These are phyloP conservation scores for Cladosporium velox DNA, from an alignment of 2,329 filamentous ascomycete species.

Conservation along the genomic window DNA sequence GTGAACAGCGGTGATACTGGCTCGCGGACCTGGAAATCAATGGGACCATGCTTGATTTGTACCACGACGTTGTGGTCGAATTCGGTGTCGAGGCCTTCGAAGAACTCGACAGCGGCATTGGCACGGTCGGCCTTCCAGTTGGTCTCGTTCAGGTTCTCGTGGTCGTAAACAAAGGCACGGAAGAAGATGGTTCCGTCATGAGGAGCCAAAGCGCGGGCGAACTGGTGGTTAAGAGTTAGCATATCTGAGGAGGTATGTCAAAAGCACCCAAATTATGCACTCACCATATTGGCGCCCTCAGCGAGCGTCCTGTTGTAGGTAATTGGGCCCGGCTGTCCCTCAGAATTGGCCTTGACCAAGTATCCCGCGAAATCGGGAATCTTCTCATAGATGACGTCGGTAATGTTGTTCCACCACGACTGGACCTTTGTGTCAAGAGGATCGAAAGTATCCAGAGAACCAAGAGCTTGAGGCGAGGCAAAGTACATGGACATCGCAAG, in stretches of 20 bases:
- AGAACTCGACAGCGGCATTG: slow-evolving; percentile 69
- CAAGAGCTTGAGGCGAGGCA: slow-evolving; percentile 61
- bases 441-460: slow-evolving; percentile 63
- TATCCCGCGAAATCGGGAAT: slow-evolving; percentile 71
- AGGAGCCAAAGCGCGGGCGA: slow-evolving; percentile 60
- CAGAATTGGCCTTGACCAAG: slow-evolving; percentile 70
- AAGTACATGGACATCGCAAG: slow-evolving; percentile 70
- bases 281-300: slow-evolving; percentile 53
- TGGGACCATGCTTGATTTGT: slow-evolving; percentile 74
- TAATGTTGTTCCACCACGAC: slow-evolving; percentile 63
- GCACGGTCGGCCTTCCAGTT: slow-evolving; percentile 69
- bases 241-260: too few relatives aligned
- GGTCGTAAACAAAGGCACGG: slow-evolving; percentile 71
- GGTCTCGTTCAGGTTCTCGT: slow-evolving; percentile 53
- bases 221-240: slow-evolving; percentile 54
- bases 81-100: slow-evolving; percentile 62
- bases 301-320: slow-evolving; percentile 71
- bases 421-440: slow-evolving; percentile 63
- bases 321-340: slow-evolving; percentile 69
- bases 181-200: slow-evolving; percentile 68
- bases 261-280: background rate
- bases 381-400: slow-evolving; percentile 58
- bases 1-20: slow-evolving; percentile 66
- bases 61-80: slow-evolving; percentile 72
- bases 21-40: slow-evolving; percentile 73